Conservation (phyloP, 805 yeast species). For the Pichia exigua region DNA sequence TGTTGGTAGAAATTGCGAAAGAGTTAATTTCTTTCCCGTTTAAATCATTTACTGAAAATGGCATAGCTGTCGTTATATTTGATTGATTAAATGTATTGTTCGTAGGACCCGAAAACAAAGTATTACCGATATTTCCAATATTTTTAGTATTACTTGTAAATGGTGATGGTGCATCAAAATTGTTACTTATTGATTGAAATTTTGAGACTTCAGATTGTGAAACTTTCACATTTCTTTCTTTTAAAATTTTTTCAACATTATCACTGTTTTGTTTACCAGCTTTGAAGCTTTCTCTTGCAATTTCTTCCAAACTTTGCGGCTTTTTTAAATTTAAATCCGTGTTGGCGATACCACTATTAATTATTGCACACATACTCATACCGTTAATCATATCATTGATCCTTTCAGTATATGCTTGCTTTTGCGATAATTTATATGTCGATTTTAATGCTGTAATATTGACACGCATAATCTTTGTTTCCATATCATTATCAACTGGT, state of each 20-base stretch:
- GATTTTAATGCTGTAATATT: slow-evolving; percentile 38
- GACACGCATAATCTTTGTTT: slow-evolving; percentile 21
- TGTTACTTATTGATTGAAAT: background rate
- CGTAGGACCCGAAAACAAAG: background rate
- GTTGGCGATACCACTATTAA: slow-evolving; percentile 32
- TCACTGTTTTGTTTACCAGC: slow-evolving; percentile 13
- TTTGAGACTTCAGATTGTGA: background rate
- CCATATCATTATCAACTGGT: slow-evolving; percentile 30
- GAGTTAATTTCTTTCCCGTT: background rate
- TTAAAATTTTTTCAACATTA: slow-evolving; percentile 6
- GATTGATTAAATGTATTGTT: background rate
- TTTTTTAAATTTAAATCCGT: slow-evolving; percentile 12
- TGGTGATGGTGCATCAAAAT: background rate
- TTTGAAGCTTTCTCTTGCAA: slow-evolving; percentile 18
- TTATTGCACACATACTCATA: slow-evolving; percentile 26
- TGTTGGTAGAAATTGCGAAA: background rate
- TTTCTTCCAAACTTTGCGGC: slow-evolving; percentile 13
- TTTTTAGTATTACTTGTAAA: background rate
- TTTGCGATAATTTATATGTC: slow-evolving; percentile 25
- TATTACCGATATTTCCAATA: background rate
- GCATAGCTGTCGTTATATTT: background rate
- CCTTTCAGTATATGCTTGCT: slow-evolving; percentile 38
- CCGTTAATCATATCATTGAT: slow-evolving; percentile 35
- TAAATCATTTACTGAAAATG: background rate
- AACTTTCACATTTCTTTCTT: background rate